These are phyloP conservation scores for Phytophthora vignae DNA, from an alignment of 352 stramenopile genomes.

Conservation along the genomic window DNA sequence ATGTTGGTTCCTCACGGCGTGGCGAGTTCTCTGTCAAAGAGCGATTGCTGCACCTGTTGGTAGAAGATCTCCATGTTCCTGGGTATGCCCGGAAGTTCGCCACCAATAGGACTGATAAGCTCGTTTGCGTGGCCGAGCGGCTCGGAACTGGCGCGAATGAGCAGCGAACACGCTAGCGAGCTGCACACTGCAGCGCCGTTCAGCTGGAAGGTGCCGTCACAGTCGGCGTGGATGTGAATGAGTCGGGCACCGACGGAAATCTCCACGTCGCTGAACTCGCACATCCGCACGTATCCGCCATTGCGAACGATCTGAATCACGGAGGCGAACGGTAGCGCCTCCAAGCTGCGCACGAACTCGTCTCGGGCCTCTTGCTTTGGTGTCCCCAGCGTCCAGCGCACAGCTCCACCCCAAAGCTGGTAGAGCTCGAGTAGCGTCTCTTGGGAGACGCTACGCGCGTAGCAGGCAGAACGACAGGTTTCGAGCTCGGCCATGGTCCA, in stretches of 20 bases:
- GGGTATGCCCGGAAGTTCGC: conserved; percentile 3
- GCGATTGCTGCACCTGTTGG: conserved; percentile 33
- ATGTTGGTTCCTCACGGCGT: conserved; percentile 4
- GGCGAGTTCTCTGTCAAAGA: conserved; percentile 17
- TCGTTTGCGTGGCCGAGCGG: conserved; percentile 15
- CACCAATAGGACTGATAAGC: conserved; percentile 8
- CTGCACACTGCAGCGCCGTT: conserved; percentile 38
- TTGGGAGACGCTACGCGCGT: conserved; percentile 24
- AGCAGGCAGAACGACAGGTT: conserved; percentile 42
- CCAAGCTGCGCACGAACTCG: conserved; percentile 33
- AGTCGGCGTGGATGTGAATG: conserved; percentile 45
- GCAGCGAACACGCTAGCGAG: conserved; percentile 23
- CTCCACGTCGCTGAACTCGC: conserved; percentile 3
- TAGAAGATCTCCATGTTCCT: conserved; percentile 22
- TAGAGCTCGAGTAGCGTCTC: conserved; percentile 36
- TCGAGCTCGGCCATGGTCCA: conserved; percentile 49
- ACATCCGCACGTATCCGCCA: conserved; percentile 13
- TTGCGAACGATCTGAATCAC: conserved; percentile 30
- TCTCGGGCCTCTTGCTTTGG: conserved; percentile 19
- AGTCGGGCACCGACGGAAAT: conserved; percentile 29
- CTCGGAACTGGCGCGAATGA: conserved; percentile 27
- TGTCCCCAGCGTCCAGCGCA: conserved; percentile 38
- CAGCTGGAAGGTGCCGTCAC: conserved; percentile 44
- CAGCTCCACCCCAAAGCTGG: conserved; percentile 45
- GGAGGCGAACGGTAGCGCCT: conserved; percentile 21